Base-by-base conservation (phyloP, 2,329 filamentous ascomycete genomes). In the Aspergillus fijiensis region DNA sequence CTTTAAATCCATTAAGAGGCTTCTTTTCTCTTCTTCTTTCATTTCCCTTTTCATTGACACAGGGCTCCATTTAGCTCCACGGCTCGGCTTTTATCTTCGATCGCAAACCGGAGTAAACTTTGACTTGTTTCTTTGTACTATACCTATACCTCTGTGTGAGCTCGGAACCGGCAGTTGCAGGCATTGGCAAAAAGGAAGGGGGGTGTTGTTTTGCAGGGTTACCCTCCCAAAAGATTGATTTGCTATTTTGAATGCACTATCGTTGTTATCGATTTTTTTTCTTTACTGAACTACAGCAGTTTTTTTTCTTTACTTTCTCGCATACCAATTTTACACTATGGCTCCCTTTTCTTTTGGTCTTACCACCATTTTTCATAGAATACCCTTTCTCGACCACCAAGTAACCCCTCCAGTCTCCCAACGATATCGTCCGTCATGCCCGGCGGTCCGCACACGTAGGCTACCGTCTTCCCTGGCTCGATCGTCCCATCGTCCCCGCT, bases 401-500 rank as follows among this genome's bases (percentile, higher is more conserved):
- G 74, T 2, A 74, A 63, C 1, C 60, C 64, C 42, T 68, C 69
- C 10, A 79, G 67, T 16, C 70, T 61, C 21, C 77, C 74, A 0
- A 88, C 85, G 65, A 89, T 81, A 53, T 83, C 80, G 70, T 91
- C 89, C 1, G 87, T 90, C 88, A 91, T 91, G 2, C 67, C 66
- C 11, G 86, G 87, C 14, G 88, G 83, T 1, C 89, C 89, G 68
- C 89, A 91, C 0, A 91, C 75, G 71, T 90, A 91, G 12, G 86
- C 84, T 3, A 87, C 78, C 0, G 81, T 80, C 1, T 75, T 72
- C 1, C 70, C 64, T 53, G 65, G 61, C 42, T 60, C 48, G 1
- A 58, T 72, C 4, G 68, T 65, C 1, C 74, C 70, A 7, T 71
- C 68, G 1, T 74, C 74, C 0, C 64, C 62, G 2, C 65, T 64